Evolutionary conservation across 345 rosid genomes (phyloP).

Genomic region (Ceriops decandra): DNA sequence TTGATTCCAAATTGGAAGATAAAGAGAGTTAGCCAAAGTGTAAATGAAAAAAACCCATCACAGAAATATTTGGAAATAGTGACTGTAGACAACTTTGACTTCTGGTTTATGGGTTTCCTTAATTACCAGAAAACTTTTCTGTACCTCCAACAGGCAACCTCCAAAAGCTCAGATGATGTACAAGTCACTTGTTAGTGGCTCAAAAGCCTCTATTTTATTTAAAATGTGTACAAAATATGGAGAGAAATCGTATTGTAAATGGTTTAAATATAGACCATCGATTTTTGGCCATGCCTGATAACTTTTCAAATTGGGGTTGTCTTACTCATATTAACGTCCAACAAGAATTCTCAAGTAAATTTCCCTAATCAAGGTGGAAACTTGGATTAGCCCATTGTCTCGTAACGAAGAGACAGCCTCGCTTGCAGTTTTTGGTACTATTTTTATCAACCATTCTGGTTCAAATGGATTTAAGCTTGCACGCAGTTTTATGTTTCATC

Average conservation of each 20-base stretch:
- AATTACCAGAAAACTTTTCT: not conserved
- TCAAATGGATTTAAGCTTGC: not conserved
- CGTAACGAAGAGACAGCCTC: too few relatives aligned
- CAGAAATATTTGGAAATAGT: constrained; percentile 7
- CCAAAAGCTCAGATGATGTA: not conserved
- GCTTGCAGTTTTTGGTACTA: too few relatives aligned
- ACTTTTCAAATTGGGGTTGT: too few relatives aligned
- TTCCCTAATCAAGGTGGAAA: too few relatives aligned
- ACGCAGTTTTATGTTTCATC: not conserved
- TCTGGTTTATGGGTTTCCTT: constrained; percentile 20
- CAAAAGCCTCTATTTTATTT: too few relatives aligned
- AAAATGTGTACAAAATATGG: too few relatives aligned
- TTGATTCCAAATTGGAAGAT: constrained; percentile 10
- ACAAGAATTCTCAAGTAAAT: too few relatives aligned
- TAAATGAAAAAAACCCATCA: constrained; percentile 3
- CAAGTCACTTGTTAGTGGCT: not conserved
- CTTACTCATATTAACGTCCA: too few relatives aligned
- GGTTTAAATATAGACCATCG: too few relatives aligned
- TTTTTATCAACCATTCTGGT: not conserved
- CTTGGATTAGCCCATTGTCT: too few relatives aligned
- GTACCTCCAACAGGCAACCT: not conserved
- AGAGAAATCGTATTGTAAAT: too few relatives aligned
- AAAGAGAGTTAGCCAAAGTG: not conserved
- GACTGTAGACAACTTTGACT: not conserved
- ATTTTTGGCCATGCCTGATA: too few relatives aligned